phyloP scores from a whole-genome alignment of 2,329 filamentous ascomycete species.

The Zymoseptoria pseudotritici region DNA sequence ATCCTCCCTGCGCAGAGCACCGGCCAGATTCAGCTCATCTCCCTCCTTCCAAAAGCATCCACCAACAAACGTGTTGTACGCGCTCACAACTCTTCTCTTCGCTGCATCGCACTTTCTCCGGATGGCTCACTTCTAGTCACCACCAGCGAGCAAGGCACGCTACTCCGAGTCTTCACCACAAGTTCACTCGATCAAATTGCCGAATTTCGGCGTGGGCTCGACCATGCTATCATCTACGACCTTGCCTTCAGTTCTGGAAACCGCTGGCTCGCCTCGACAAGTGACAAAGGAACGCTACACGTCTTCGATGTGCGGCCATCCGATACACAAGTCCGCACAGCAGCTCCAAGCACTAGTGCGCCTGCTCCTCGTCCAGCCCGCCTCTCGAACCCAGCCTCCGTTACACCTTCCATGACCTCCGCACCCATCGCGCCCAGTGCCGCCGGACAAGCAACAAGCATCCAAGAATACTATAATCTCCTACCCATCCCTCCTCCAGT shows the following conservation, averaged over 20 bases:
- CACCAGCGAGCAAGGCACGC: constrained; percentile 84
- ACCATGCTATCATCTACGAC: constrained; percentile 79
- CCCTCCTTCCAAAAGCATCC: constrained; percentile 61
- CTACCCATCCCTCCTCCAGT: constrained; percentile 21
- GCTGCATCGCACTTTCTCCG: constrained; percentile 69
- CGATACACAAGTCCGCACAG: constrained; percentile 1
- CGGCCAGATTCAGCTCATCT: constrained; percentile 84
- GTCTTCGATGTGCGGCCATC: constrained; percentile 75
- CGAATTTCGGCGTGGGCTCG: constrained; percentile 82
- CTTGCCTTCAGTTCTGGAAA: constrained; percentile 80
- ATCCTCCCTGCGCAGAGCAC: constrained; percentile 81
- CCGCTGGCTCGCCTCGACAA: constrained; percentile 77
- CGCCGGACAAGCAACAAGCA: not conserved
- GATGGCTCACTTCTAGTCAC: constrained; percentile 80
- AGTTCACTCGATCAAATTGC: constrained; percentile 70
- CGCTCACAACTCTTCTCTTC: constrained; percentile 72
- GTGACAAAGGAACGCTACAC: constrained; percentile 92
- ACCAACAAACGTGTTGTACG: constrained; percentile 77
- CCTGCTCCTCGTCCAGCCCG: not conserved
- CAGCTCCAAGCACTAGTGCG: not conserved
- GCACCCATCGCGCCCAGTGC: constrained; percentile 1
- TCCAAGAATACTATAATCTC: constrained; percentile 30
- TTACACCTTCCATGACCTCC: constrained; percentile 10
- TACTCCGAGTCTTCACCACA: constrained; percentile 80
- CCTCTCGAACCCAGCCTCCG: not conserved